Conservation (phyloP, 345 rosid species). For the Populus simonii region DNA sequence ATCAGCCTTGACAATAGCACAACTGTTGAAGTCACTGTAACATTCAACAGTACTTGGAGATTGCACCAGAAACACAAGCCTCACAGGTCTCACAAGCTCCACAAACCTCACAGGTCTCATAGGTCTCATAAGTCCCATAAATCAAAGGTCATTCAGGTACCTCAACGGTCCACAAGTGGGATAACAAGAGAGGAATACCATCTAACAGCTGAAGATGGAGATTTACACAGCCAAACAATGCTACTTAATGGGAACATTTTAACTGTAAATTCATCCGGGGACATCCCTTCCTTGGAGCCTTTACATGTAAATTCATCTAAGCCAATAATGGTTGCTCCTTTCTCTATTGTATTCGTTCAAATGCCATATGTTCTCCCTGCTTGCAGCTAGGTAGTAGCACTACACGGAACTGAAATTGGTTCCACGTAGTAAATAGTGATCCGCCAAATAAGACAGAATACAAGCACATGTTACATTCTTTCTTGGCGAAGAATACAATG, state of each 20-base stretch:
- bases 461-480: conserved; percentile 2
- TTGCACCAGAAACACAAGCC: conserved; percentile 27
- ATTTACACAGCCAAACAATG: conserved; percentile 76
- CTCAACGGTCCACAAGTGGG: conserved; percentile 17
- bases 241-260: conserved; percentile 74
- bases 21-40: conserved; percentile 41
- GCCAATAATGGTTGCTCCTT: conserved; percentile 58
- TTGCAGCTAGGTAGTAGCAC: conserved; percentile 28
- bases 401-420: conserved; percentile 14
- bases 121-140: conserved; percentile 18
- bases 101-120: conserved; percentile 3
- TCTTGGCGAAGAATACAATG: neutral
- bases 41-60: conserved; percentile 31
- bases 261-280: conserved; percentile 53
- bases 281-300: conserved; percentile 66
- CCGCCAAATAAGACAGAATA: conserved; percentile 14
- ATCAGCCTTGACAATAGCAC: conserved; percentile 73
- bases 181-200: conserved; percentile 78
- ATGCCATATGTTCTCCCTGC: conserved; percentile 54
- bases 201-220: conserved; percentile 66
- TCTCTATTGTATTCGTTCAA: conserved; percentile 67
- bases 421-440: conserved; percentile 4
- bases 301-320: conserved; percentile 36
- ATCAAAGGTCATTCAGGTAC: conserved; percentile 8
- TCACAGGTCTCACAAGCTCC: conserved; percentile 9